These are phyloP conservation scores for Thermothielavioides terrestris DNA, from an alignment of 495 filamentous ascomycete species.

Conservation along the genomic window DNA sequence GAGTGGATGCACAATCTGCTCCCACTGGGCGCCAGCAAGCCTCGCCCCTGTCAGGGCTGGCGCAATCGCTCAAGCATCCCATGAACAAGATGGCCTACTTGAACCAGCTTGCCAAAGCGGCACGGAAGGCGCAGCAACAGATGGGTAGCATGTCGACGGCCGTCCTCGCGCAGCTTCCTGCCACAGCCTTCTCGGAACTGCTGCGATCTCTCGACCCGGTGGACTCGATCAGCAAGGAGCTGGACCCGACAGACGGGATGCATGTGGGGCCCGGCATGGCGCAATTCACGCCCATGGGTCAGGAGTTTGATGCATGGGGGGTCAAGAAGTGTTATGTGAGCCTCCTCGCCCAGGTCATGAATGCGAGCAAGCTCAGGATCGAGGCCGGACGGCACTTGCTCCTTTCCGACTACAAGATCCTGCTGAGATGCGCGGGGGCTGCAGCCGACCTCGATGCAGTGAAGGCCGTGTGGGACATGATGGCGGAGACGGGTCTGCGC, in stretches of 20 bases:
- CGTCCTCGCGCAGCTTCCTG: conserved; percentile 14
- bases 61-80: background rate
- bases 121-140: background rate
- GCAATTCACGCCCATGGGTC: conserved; percentile 16
- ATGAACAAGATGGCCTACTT: background rate
- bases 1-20: background rate
- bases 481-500: background rate
- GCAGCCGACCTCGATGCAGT: conserved; percentile 17
- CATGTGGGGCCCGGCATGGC: conserved; percentile 21
- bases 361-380: conserved; percentile 16
- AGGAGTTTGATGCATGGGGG: conserved; percentile 25
- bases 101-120: background rate
- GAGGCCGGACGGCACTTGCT: conserved; percentile 15
- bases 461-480: conserved; percentile 18
- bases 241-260: conserved; percentile 17
- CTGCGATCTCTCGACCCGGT: conserved; percentile 30
- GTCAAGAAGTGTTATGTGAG: conserved; percentile 20
- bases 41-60: background rate
- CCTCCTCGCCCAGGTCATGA: conserved; percentile 16
- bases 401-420: conserved; percentile 23
- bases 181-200: conserved; percentile 31
- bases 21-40: background rate
- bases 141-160: background rate
- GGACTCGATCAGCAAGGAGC: conserved; percentile 10
- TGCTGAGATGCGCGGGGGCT: conserved; percentile 31